Evolutionary conservation across 1,284 basidiomycete genomes (phyloP).

Genomic region (Malassezia sp.): DNA sequence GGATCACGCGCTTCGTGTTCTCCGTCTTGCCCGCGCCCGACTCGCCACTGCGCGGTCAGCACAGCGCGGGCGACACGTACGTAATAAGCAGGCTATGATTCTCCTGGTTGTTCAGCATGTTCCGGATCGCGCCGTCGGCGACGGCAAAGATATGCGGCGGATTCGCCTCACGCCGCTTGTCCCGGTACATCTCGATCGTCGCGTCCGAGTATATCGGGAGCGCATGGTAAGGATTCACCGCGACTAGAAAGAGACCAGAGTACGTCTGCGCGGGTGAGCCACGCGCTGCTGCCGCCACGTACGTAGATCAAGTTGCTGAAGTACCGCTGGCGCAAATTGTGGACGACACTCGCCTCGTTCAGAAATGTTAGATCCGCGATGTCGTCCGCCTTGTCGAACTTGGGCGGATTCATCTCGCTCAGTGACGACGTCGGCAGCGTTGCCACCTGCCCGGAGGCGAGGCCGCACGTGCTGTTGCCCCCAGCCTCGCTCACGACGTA

Average conservation of each 20-base stretch:
- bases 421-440: slow-evolving; percentile 35
- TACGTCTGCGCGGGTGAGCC: slow-evolving; percentile 64
- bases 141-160: slow-evolving; percentile 95
- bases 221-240: slow-evolving; percentile 90
- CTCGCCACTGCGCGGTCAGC: no score
- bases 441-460: slow-evolving; percentile 63
- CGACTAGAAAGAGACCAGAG: slow-evolving; percentile 90
- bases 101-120: slow-evolving; percentile 93
- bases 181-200: slow-evolving; percentile 86
- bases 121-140: slow-evolving; percentile 93
- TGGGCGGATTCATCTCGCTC: slow-evolving; percentile 67
- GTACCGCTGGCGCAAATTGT: slow-evolving; percentile 84
- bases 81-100: slow-evolving; percentile 97
- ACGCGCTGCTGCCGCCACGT: slow-evolving; percentile 50
- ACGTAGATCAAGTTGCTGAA: slow-evolving; percentile 89
- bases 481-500: slow-evolving; percentile 72
- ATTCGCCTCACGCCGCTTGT: slow-evolving; percentile 81
- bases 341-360: slow-evolving; percentile 96
- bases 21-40: slow-evolving; percentile 99
- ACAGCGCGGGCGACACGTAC: no score
- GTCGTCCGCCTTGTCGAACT: slow-evolving; percentile 94
- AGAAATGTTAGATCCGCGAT: slow-evolving; percentile 96
- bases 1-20: slow-evolving; percentile 99
- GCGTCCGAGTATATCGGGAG: slow-evolving; percentile 84
- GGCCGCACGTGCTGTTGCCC: slow-evolving; percentile 50